A percentile compares a stretch with the other conserved stretches of the same genome.
These are phyloP conservation scores for Durotheca rogersii DNA, from an alignment of 495 filamentous ascomycete genomes.

Conservation along the genomic window DNA sequence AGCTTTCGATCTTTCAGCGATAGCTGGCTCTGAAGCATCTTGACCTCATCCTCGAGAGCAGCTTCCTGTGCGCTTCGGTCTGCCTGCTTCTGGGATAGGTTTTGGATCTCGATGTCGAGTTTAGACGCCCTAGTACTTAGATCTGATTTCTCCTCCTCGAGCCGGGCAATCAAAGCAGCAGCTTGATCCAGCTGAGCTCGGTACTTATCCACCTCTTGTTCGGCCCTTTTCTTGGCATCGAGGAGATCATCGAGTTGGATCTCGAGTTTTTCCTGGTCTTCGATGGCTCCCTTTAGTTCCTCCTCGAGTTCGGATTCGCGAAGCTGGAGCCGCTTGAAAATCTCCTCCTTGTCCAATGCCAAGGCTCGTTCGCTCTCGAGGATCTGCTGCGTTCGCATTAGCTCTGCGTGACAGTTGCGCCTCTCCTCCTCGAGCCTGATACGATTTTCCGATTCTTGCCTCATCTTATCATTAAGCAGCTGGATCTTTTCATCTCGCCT, in stretches of 20 bases:
- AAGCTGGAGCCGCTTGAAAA: conserved; percentile 89
- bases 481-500: conserved; percentile 91
- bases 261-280: conserved; percentile 92
- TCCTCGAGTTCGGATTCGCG: conserved; percentile 87
- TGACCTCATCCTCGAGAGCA: conserved; percentile 74
- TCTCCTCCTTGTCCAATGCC: conserved; percentile 96
- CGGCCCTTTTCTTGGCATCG: conserved; percentile 82
- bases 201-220: conserved; percentile 78
- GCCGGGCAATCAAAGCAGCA: conserved; percentile 74
- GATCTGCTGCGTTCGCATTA: conserved; percentile 85
- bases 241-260: conserved; percentile 89
- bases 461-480: conserved; percentile 79
- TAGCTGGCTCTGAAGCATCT: conserved; percentile 89
- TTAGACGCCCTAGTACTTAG: conserved; percentile 65
- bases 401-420: conserved; percentile 79
- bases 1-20: conserved; percentile 86
- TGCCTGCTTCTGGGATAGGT: conserved; percentile 64
- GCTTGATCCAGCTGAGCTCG: conserved; percentile 87
- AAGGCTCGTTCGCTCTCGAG: conserved; percentile 93
- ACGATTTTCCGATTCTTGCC: conserved; percentile 69
- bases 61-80: conserved; percentile 72
- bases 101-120: conserved; percentile 65
- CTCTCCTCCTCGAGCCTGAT: conserved; percentile 89
- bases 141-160: conserved; percentile 82
- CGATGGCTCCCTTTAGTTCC: conserved; percentile 87